phyloP scores from a whole-genome alignment of 805 yeast species.

The Lachancea sp. region DNA sequence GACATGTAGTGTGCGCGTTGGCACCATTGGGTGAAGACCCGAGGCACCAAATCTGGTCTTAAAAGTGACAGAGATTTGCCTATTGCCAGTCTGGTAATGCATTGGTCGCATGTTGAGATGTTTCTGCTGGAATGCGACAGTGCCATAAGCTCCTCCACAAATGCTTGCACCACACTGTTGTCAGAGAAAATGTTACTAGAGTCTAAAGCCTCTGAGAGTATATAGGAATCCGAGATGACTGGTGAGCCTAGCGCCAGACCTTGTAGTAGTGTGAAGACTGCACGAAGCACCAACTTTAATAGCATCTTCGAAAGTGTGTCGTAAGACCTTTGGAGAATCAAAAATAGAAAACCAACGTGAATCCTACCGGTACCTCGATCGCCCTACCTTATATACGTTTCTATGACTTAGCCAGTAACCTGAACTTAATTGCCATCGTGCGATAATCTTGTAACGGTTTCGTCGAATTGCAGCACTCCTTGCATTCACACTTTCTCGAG shows the following conservation, averaged over 20 bases:
- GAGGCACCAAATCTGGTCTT: constrained; percentile 38
- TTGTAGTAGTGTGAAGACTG: neutral
- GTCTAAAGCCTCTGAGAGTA: constrained; percentile 2
- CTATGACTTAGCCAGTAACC: too few species aligned
- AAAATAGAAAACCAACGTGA: too few species aligned
- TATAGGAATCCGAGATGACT: neutral
- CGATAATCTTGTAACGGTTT: too few species aligned
- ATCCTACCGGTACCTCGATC: too few species aligned
- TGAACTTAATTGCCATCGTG: too few species aligned
- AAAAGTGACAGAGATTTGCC: constrained; percentile 36
- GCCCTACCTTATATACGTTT: too few species aligned
- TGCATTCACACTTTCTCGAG: too few species aligned
- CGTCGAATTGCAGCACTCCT: too few species aligned
- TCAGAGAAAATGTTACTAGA: neutral
- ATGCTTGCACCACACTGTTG: constrained; percentile 2
- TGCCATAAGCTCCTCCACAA: constrained; percentile 7
- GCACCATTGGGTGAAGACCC: constrained; percentile 41
- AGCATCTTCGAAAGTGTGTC: neutral
- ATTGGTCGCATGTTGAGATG: constrained; percentile 29
- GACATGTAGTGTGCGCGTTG: constrained; percentile 27
- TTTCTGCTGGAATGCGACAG: constrained; percentile 8
- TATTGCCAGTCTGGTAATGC: constrained; percentile 33
- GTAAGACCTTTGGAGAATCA: too few species aligned
- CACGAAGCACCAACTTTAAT: neutral
- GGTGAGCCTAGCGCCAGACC: constrained; percentile 4